Evolutionary conservation across 805 yeast genomes (phyloP).

Genomic region (Saturnispora gosingensis): DNA sequence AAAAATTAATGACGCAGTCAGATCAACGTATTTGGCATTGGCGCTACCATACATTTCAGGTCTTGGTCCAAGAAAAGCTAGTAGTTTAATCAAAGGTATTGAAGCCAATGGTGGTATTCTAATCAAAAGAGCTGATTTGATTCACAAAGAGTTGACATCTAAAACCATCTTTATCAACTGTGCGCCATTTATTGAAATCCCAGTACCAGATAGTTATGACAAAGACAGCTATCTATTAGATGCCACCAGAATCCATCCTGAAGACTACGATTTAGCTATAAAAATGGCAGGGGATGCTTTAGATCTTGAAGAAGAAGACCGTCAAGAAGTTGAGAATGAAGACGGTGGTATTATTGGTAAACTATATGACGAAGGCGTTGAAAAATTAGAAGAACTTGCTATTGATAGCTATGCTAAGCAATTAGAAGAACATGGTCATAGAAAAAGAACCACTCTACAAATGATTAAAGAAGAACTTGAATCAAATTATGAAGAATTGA

Average conservation of each 20-base stretch:
- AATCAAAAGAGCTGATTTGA: slow-evolving; percentile 66
- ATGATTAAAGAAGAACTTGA: slow-evolving; percentile 81
- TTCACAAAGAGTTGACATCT: slow-evolving; percentile 69
- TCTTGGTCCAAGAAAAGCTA: slow-evolving; percentile 90
- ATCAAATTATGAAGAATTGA: slow-evolving; percentile 77
- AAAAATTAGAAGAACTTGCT: slow-evolving; percentile 75
- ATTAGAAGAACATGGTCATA: slow-evolving; percentile 67
- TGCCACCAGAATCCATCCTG: slow-evolving; percentile 95
- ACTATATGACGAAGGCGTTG: slow-evolving; percentile 60
- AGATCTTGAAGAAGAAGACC: slow-evolving; percentile 92
- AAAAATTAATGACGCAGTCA: slow-evolving; percentile 82
- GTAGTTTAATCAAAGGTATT: slow-evolving; percentile 74
- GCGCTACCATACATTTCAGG: slow-evolving; percentile 78
- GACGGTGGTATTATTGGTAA: slow-evolving; percentile 73
- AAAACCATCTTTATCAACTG: slow-evolving; percentile 84
- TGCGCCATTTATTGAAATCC: slow-evolving; percentile 80
- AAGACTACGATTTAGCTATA: slow-evolving; percentile 90
- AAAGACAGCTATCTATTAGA: slow-evolving; percentile 76
- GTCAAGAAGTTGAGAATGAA: slow-evolving; percentile 57
- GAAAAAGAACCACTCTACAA: slow-evolving; percentile 69
- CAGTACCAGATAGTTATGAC: slow-evolving; percentile 44
- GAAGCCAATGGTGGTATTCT: slow-evolving; percentile 59
- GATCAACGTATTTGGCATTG: slow-evolving; percentile 63
- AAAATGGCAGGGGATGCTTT: slow-evolving; percentile 98
- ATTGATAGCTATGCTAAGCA: slow-evolving; percentile 90